Conservation (phyloP, 2,329 filamentous ascomycete species). For the Claviceps capensis region DNA sequence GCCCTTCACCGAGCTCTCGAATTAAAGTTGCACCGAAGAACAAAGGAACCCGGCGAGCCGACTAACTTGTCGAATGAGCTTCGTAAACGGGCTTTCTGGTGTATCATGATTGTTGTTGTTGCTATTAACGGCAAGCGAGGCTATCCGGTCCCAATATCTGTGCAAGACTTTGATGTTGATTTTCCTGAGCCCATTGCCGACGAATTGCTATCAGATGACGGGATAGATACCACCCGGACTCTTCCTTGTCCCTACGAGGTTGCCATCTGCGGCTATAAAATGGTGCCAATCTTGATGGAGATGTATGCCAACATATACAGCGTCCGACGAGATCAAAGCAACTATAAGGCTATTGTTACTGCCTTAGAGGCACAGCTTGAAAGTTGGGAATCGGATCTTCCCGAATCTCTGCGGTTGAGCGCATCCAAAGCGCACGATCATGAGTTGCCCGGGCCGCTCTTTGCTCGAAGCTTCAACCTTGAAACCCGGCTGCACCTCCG, state of each 20-base stretch:
- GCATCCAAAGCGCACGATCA: constrained; percentile 24
- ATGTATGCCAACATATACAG: constrained; percentile 68
- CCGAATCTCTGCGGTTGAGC: constrained; percentile 41
- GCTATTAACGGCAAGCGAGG: constrained; percentile 65
- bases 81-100: constrained; percentile 69
- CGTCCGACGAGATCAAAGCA: constrained; percentile 45
- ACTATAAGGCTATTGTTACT: constrained; percentile 49
- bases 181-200: constrained; percentile 61
- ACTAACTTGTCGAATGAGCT: constrained; percentile 57
- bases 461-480: constrained; percentile 37
- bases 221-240: constrained; percentile 39
- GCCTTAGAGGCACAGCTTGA: constrained; percentile 51
- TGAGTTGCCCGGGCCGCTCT: constrained; percentile 38
- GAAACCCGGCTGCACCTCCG: constrained; percentile 47
- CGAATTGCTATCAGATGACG: constrained; percentile 51
- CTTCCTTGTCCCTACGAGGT: constrained; percentile 54
- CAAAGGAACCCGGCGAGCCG: constrained; percentile 32
- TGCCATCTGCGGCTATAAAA: constrained; percentile 51
- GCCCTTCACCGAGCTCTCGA: constrained; percentile 60
- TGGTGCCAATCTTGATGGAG: constrained; percentile 54
- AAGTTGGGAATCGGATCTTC: constrained; percentile 50
- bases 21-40: constrained; percentile 60
- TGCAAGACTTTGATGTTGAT: constrained; percentile 67
- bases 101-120: constrained; percentile 49
- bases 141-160: constrained; percentile 58